Conservation (phyloP, 805 yeast species). For the Lipomyces starkeyi region DNA sequence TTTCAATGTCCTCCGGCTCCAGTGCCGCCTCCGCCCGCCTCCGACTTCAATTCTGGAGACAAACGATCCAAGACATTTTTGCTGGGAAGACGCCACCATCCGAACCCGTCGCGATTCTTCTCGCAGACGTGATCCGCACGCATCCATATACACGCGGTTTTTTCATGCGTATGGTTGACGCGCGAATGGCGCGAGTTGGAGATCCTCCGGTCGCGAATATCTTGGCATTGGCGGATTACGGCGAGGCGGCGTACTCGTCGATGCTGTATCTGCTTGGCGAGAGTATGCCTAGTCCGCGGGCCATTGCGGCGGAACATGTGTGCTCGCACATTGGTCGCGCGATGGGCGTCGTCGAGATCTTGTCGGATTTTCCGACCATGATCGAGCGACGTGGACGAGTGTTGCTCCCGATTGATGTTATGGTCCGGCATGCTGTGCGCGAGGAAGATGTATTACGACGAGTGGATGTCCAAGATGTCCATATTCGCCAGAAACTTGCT, state of each 20-base stretch:
- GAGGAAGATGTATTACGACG: conserved; percentile 63
- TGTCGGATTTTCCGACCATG: conserved; percentile 65
- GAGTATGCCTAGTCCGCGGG: conserved; percentile 45
- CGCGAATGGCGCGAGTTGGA: conserved; percentile 60
- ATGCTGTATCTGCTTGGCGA: conserved; percentile 70
- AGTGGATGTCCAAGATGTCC: conserved; percentile 40
- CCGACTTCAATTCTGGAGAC: conserved; percentile 78
- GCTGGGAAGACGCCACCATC: conserved; percentile 50
- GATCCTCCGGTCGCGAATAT: conserved; percentile 55
- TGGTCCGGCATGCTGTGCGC: conserved; percentile 60
- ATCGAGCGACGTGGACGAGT: conserved; percentile 58
- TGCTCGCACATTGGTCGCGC: conserved; percentile 82
- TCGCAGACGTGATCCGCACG: conserved; percentile 56
- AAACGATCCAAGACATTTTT: conserved; percentile 58
- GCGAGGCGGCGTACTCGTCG: conserved; percentile 81
- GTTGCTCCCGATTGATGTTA: conserved; percentile 65
- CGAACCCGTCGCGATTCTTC: conserved; percentile 68
- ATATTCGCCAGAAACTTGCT: conserved; percentile 52
- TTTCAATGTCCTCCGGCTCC: conserved; percentile 63
- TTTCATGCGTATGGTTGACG: conserved; percentile 64
- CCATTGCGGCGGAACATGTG: conserved; percentile 49
- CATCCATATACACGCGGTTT: conserved; percentile 58
- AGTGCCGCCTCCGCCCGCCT: conserved; percentile 51
- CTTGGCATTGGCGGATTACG: conserved; percentile 71
- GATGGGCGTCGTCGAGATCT: conserved; percentile 67